Conservation (phyloP, 2,329 filamentous ascomycete species). For the Didymella segeticola region DNA sequence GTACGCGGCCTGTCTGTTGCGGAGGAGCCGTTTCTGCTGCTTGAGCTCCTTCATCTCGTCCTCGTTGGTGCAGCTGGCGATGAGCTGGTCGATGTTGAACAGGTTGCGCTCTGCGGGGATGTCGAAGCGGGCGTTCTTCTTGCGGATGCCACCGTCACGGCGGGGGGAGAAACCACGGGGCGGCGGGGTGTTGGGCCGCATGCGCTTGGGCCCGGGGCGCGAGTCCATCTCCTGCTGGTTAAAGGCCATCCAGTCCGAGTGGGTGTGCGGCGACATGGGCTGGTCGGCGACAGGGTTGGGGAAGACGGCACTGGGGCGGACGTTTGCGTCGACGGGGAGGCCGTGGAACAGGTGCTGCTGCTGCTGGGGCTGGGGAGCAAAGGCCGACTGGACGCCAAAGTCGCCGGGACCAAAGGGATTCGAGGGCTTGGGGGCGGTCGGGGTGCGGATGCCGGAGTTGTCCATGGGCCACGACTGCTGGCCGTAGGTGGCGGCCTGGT, state of each 20-base stretch:
- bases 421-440: conserved; percentile 75
- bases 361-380: conserved; percentile 50
- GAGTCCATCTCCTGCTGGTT: conserved; percentile 59
- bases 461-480: conserved; percentile 68
- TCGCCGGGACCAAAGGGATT: conserved; percentile 64
- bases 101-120: conserved; percentile 94
- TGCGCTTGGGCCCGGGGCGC: conserved; percentile 58
- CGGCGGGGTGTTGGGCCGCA: conserved; percentile 70
- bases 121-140: conserved; percentile 98
- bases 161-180: conserved; percentile 77
- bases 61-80: conserved; percentile 85
- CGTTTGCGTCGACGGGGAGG: conserved; percentile 47
- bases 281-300: conserved; percentile 50
- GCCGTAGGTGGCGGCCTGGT: conserved; percentile 55
- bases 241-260: conserved; percentile 64
- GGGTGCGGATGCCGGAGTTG: conserved; percentile 74
- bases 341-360: conserved; percentile 51
- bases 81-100: conserved; percentile 92
- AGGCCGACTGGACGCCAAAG: conserved; percentile 56
- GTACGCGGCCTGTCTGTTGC: conserved; percentile 96
- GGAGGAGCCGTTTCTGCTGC: conserved; percentile 92
- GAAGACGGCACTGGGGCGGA: conserved; percentile 60
- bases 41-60: conserved; percentile 97
- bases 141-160: conserved; percentile 87
- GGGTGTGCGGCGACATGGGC: conserved; percentile 68